Evolutionary conservation across 2,329 filamentous ascomycete species (phyloP), one percentile per base, ranked within the genome.

Genomic region (Colletotrichum eleusines): DNA sequence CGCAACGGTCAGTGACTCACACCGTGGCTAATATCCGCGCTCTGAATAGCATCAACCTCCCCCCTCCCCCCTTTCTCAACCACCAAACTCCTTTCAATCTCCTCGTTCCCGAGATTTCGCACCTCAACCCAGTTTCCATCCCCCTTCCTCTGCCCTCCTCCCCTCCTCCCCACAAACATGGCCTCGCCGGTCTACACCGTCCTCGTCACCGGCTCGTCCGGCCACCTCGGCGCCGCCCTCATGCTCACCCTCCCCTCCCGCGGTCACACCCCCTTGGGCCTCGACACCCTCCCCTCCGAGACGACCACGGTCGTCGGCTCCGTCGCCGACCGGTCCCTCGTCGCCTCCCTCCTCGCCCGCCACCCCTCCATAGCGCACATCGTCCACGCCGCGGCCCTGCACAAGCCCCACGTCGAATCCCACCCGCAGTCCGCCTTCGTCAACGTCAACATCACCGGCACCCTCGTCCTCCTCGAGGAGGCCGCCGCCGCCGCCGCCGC

Each of bases 371-470:
- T 84, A 63, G 74, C 73, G 11, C 82, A 84, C 63, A 74, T 86
- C n/a, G 74, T 86, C 38, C 82, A 86, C 75, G 77, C 81, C 0
- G 84, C 84, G 0, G 83, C 84, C 16, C 80, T 86, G 0, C 84
- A 86, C 77, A 85, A 86, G 57, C 84, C 84, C 0, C 84, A 86
- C 71, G 77, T 86, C 7, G 78, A 75, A n/a, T 83, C 79, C 7
- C 84, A 86, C 75, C 74, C 81, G n/a, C 83, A 82, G 68, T 73
- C 78, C 38, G 79, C 82, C 48, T 86, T 86, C 46, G 66, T 85
- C 72, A 76, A 83, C 62, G 82, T 81, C 60, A 85, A 86, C 77
- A 79, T 85, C 70, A 76, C 80, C 1, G 84, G 84, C 40, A 85
- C 84, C 0, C 74, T 83, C 5, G 72, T 77, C 7, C 79, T 85